Percentiles rank a stretch among this genome's conserved stretches.
Evolutionary conservation across 1,139 yeast genomes (phyloP).

Genomic region (Geotrichum restrictum): DNA sequence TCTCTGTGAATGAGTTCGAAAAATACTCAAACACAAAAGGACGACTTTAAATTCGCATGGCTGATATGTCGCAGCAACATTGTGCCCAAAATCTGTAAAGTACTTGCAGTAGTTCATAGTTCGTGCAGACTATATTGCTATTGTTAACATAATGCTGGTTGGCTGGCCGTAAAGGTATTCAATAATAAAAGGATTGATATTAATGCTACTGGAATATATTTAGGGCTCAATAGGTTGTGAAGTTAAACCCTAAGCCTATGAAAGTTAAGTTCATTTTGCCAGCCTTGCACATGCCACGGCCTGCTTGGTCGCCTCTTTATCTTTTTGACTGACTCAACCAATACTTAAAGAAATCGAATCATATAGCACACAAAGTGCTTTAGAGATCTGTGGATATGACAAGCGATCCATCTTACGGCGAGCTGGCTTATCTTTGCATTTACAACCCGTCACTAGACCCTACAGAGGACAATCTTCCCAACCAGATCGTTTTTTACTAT

Average conservation of each 20-base stretch:
- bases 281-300: neutral
- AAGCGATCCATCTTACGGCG: constrained; percentile 17
- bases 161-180: no score
- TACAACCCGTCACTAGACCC: constrained; percentile 35
- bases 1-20: no score
- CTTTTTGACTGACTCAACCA: neutral
- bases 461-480: constrained; percentile 28
- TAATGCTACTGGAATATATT: no score
- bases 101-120: no score
- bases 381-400: constrained; percentile 6
- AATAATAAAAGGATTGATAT: no score
- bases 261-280: neutral
- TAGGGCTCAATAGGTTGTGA: no score
- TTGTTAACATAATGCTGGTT: no score
- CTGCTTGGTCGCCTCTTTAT: neutral
- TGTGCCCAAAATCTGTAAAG: no score
- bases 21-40: no score
- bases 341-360: neutral
- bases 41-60: no score
- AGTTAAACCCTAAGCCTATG: neutral
- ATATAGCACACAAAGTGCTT: neutral
- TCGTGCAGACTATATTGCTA: no score
- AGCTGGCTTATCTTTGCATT: constrained; percentile 31
- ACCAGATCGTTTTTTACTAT: constrained; percentile 34
- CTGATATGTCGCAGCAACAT: no score